These are phyloP conservation scores for Lumnitzera littorea DNA, from an alignment of 345 rosid genomes.

Conservation along the genomic window DNA sequence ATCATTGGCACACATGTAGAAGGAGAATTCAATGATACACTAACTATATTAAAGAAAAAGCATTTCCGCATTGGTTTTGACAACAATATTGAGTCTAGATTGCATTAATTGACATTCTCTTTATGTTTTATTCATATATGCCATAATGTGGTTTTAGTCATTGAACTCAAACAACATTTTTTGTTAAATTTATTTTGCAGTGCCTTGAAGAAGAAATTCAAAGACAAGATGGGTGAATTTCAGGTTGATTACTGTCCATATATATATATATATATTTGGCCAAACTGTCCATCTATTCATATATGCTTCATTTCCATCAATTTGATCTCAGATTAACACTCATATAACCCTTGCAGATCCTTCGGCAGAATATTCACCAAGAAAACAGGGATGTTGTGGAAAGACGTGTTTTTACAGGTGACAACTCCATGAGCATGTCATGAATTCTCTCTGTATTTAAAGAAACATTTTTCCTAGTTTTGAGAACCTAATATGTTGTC, in stretches of 20 bases:
- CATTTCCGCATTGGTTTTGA: too few relatives aligned
- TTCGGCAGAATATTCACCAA: constrained; percentile 70
- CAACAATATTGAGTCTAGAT: too few relatives aligned
- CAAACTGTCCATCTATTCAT: background rate
- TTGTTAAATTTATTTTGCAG: constrained; percentile 23
- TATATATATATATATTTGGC: background rate
- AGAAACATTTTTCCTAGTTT: constrained; percentile 8
- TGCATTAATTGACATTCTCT: too few relatives aligned
- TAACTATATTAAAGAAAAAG: too few relatives aligned
- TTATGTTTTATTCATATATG: too few relatives aligned
- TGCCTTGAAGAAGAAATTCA: constrained; percentile 67
- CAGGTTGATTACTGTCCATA: constrained; percentile 33
- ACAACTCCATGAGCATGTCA: background rate
- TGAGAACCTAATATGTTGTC: constrained; percentile 4
- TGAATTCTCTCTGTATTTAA: background rate
- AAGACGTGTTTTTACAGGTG: constrained; percentile 87
- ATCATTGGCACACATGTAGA: background rate
- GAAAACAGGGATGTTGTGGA: constrained; percentile 86
- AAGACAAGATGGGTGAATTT: constrained; percentile 76
- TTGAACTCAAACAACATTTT: background rate
- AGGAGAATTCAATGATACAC: too few relatives aligned
- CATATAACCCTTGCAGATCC: constrained; percentile 30
- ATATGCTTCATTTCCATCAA: background rate
- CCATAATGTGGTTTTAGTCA: background rate
- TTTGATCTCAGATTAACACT: constrained; percentile 3